These are phyloP conservation scores for Sporothrix luriei DNA, from an alignment of 2,329 filamentous ascomycete genomes.

Conservation along the genomic window DNA sequence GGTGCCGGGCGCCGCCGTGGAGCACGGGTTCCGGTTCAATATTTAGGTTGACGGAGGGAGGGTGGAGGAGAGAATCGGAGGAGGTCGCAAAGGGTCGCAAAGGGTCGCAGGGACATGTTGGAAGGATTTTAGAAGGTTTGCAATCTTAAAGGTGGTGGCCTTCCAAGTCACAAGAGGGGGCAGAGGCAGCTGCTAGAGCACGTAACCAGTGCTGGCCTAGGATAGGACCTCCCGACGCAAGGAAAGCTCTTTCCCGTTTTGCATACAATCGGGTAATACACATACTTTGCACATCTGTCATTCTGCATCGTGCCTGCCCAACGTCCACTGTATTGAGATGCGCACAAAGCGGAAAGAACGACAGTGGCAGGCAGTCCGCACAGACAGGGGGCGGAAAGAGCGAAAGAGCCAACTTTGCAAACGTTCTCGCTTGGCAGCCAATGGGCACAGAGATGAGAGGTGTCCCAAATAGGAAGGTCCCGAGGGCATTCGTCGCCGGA, in stretches of 20 bases:
- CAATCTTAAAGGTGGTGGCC: not conserved
- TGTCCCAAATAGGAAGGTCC: conserved; percentile 22
- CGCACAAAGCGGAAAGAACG: not conserved
- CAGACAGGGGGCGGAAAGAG: not conserved
- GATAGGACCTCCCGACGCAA: not conserved
- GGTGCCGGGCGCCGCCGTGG: conserved; percentile 57
- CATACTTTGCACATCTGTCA: not conserved
- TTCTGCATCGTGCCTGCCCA: not conserved
- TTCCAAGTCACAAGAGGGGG: no score
- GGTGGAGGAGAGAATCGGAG: not conserved
- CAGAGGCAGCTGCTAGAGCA: not conserved
- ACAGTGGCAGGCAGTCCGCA: not conserved
- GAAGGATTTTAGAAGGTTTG: no score
- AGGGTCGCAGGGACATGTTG: not conserved
- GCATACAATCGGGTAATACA: not conserved
- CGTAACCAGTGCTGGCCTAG: not conserved
- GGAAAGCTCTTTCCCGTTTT: conserved; percentile 14
- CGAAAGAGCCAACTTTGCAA: not conserved
- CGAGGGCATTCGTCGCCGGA: not conserved
- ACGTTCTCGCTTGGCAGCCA: not conserved
- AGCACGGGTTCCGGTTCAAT: conserved; percentile 68
- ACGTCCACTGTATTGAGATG: not conserved
- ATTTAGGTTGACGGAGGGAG: conserved; percentile 41
- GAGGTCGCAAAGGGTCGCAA: not conserved
- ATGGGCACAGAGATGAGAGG: not conserved